Conservation (phyloP, 1,139 yeast species). For the Wickerhamomyces sp. region DNA sequence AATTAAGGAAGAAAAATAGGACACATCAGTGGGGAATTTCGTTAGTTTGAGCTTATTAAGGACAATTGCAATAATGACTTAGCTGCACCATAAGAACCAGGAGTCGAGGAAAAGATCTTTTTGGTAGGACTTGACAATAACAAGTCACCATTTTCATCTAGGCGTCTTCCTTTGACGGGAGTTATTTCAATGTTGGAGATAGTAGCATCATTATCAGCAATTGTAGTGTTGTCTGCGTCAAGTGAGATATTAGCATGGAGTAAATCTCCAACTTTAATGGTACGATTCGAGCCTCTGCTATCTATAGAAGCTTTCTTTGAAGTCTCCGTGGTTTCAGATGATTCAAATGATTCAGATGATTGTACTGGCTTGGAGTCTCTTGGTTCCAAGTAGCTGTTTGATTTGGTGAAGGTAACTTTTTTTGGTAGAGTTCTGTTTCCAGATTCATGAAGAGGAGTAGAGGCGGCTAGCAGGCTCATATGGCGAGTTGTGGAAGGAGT, state of each 20-base stretch:
- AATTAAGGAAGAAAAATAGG: no score
- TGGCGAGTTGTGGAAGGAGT: conserved; percentile 23
- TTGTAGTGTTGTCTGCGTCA: neutral
- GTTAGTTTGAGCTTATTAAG: conserved; percentile 11
- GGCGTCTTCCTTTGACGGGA: conserved; percentile 15
- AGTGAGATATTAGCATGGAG: conserved; percentile 7
- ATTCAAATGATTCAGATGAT: conserved; percentile 4
- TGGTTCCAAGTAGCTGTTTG: conserved; percentile 4
- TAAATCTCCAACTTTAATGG: conserved; percentile 19
- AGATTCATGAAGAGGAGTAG: conserved; percentile 27
- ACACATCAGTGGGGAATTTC: no score
- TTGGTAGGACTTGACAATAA: conserved; percentile 33
- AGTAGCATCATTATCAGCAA: conserved; percentile 6
- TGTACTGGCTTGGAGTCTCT: conserved; percentile 1
- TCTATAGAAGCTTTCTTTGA: conserved; percentile 3
- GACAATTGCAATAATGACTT: conserved; percentile 37
- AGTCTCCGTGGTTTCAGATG: neutral
- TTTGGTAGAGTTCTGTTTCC: conserved; percentile 8
- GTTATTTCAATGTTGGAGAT: conserved; percentile 12
- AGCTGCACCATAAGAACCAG: conserved; percentile 47
- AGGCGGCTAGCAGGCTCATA: conserved; percentile 30
- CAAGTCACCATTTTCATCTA: conserved; percentile 24
- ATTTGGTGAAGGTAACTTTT: conserved; percentile 15
- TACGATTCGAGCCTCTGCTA: conserved; percentile 4
- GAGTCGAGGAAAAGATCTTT: conserved; percentile 29